Conservation (phyloP, 805 yeast genomes). For the Wickerhamiella azymoides region DNA sequence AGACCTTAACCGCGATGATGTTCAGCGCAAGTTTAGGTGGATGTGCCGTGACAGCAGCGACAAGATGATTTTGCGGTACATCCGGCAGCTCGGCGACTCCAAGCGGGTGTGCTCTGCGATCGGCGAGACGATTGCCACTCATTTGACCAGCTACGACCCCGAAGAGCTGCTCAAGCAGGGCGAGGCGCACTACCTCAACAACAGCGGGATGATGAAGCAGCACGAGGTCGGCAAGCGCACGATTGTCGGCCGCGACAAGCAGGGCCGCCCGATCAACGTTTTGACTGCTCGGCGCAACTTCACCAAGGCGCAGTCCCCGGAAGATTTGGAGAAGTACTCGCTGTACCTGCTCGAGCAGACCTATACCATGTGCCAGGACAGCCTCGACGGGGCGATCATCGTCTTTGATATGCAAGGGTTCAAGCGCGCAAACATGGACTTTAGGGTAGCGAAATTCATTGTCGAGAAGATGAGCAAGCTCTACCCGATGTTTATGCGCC, state of each 20-base stretch:
- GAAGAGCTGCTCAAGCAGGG: slow-evolving; percentile 4
- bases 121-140: not conserved
- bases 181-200: slow-evolving; percentile 1
- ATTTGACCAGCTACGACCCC: not conserved
- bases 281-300: slow-evolving; percentile 50
- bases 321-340: slow-evolving; percentile 54
- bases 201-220: slow-evolving; percentile 4
- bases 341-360: slow-evolving; percentile 54
- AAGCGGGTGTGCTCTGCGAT: not conserved
- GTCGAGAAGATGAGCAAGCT: slow-evolving; percentile 85
- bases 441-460: slow-evolving; percentile 61
- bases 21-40: not conserved
- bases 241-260: slow-evolving; percentile 5
- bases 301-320: slow-evolving; percentile 50
- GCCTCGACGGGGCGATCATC: slow-evolving; percentile 52
- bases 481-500: slow-evolving; percentile 90
- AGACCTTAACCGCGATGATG: not conserved
- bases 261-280: slow-evolving; percentile 12
- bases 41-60: not conserved
- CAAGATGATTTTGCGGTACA: slow-evolving; percentile 1
- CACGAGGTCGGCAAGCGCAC: slow-evolving; percentile 4
- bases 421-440: slow-evolving; percentile 70
- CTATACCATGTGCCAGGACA: slow-evolving; percentile 46
- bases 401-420: slow-evolving; percentile 65
- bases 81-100: not conserved